Evolutionary conservation across 768 basidiomycete genomes (phyloP).

Genomic region (Lactarius deliciosus): DNA sequence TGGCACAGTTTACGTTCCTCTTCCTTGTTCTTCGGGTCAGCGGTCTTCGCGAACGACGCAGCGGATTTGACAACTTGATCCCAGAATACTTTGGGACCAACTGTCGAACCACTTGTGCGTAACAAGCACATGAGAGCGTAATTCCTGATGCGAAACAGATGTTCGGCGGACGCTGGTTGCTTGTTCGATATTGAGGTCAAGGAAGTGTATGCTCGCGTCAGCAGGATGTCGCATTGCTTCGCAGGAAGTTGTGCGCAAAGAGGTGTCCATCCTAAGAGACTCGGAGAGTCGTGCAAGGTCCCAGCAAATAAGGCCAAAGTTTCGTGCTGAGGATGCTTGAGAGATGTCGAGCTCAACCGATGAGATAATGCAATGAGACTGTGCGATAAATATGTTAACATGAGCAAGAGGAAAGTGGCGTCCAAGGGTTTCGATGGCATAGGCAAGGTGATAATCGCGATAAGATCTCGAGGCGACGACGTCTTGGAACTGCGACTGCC

Average conservation of each 20-base stretch:
- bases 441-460: constrained; percentile 45
- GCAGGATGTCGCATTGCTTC: constrained; percentile 56
- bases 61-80: constrained; percentile 59
- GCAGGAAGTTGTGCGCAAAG: constrained; percentile 43
- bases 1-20: constrained; percentile 22
- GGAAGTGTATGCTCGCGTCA: constrained; percentile 58
- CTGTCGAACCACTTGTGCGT: constrained; percentile 46
- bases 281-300: constrained; percentile 37
- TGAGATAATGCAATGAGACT: constrained; percentile 46
- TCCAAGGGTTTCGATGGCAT: constrained; percentile 37
- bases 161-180: constrained; percentile 29
- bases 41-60: constrained; percentile 40
- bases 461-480: constrained; percentile 19
- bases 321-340: constrained; percentile 18
- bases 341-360: constrained; percentile 26
- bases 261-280: constrained; percentile 56
- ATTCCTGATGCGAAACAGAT: constrained; percentile 42
- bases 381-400: constrained; percentile 61
- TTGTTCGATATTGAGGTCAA: constrained; percentile 40
- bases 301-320: constrained; percentile 34
- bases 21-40: constrained; percentile 9
- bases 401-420: constrained; percentile 47
- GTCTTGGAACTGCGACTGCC: constrained; percentile 23
- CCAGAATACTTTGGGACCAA: constrained; percentile 63
- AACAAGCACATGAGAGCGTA: constrained; percentile 49